phyloP scores from a whole-genome alignment of 768 basidiomycete species.

The Cystofilobasidium bisporidii region DNA sequence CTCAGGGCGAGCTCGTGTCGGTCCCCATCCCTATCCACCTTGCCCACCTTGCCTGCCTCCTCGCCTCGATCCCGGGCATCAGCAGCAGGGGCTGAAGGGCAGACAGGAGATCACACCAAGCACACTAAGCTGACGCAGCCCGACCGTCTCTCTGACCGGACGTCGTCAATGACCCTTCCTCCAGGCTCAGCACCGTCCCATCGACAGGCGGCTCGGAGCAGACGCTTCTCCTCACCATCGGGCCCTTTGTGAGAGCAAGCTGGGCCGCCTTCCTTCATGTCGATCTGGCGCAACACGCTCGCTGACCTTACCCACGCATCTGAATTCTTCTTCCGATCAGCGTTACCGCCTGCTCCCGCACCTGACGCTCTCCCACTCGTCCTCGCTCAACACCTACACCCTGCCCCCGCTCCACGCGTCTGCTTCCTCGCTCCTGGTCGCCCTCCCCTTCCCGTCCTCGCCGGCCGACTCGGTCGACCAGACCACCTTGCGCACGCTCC shows the following conservation, averaged over 20 bases:
- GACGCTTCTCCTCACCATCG: conserved; percentile 11
- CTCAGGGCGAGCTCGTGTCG: background rate
- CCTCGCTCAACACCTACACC: conserved; percentile 21
- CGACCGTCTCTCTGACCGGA: too few species aligned
- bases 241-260: conserved; percentile 2
- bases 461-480: conserved; percentile 1
- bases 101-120: too few species aligned
- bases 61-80: background rate
- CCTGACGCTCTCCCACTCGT: conserved; percentile 8
- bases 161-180: too few species aligned
- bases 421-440: conserved; percentile 5
- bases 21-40: background rate
- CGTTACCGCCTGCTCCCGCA: conserved; percentile 21
- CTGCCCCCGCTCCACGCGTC: conserved; percentile 12
- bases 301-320: too few species aligned
- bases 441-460: conserved; percentile 14
- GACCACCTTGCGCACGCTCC: conserved; percentile 12
- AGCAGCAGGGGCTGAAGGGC: too few species aligned
- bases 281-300: too few species aligned
- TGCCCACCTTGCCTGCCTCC: background rate
- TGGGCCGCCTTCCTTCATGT: background rate
- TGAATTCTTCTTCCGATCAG: background rate
- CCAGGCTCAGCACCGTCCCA: background rate
- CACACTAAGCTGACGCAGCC: too few species aligned
- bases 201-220: background rate